Conservation (phyloP, 1,284 basidiomycete species). For the Hypsizygus ulmarius region DNA sequence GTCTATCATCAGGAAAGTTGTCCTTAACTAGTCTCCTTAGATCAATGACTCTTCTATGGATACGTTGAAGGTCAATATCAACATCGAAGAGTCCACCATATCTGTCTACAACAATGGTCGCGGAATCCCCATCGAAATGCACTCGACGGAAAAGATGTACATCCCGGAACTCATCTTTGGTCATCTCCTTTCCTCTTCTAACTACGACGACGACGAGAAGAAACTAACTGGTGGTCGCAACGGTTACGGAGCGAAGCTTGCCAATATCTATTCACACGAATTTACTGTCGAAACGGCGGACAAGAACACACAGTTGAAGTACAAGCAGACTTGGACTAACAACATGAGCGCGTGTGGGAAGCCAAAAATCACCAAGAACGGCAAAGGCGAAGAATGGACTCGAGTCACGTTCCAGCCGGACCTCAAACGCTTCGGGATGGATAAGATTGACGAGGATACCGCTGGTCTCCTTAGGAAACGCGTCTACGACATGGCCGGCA, state of each 20-base stretch:
- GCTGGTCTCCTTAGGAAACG: constrained; percentile 90
- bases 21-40: constrained; percentile 38
- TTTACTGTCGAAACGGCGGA: constrained; percentile 98
- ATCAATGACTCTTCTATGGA: constrained; percentile 91
- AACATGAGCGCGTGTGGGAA: constrained; percentile 91
- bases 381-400: constrained; percentile 89
- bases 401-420: constrained; percentile 95
- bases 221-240: constrained; percentile 98
- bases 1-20: background rate
- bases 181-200: constrained; percentile 92
- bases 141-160: constrained; percentile 90
- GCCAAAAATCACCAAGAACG: constrained; percentile 92
- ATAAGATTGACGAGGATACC: constrained; percentile 88
- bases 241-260: constrained; percentile 97
- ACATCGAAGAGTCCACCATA: constrained; percentile 83
- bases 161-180: constrained; percentile 99
- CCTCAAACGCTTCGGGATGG: constrained; percentile 91
- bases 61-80: constrained; percentile 83
- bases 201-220: constrained; percentile 99
- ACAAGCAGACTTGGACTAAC: constrained; percentile 91
- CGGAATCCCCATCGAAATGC: constrained; percentile 97
- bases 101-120: constrained; percentile 95
- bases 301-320: constrained; percentile 85
- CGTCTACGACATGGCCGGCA: constrained; percentile 97
- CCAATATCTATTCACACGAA: constrained; percentile 97